These are phyloP conservation scores for Syzygium aromaticum DNA, from an alignment of 345 rosid genomes.

Conservation along the genomic window DNA sequence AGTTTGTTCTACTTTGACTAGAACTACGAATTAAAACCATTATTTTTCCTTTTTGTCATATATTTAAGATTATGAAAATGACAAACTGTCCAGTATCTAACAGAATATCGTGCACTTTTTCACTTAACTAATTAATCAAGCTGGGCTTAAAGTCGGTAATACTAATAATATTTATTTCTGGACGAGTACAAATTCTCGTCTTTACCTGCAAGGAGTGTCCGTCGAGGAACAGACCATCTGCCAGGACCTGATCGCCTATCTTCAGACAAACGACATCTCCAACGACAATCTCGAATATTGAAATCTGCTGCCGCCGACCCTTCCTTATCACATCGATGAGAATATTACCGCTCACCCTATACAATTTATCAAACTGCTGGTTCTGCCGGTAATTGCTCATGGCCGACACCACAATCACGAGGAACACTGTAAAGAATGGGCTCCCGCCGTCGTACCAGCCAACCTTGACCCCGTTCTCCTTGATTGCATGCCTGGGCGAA, in stretches of 20 bases:
- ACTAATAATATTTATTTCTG: no score
- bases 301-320: slow-evolving; percentile 31
- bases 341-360: slow-evolving; percentile 38
- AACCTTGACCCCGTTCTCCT: slow-evolving; percentile 42
- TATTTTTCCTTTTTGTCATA: not conserved
- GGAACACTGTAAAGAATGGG: slow-evolving; percentile 43
- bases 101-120: not conserved
- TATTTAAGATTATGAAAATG: not conserved
- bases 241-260: slow-evolving; percentile 62
- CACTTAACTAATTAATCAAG: not conserved
- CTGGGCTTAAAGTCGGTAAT: not conserved
- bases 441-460: slow-evolving; percentile 81
- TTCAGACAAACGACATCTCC: slow-evolving; percentile 52
- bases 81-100: not conserved
- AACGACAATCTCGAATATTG: slow-evolving; percentile 50
- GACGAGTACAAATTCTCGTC: no score
- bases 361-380: slow-evolving; percentile 48
- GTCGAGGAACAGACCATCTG: slow-evolving; percentile 45
- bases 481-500: slow-evolving; percentile 52
- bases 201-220: slow-evolving; percentile 25
- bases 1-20: not conserved
- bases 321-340: slow-evolving; percentile 42
- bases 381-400: slow-evolving; percentile 40
- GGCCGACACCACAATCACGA: slow-evolving; percentile 43
- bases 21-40: not conserved